phyloP scores from a whole-genome alignment of 352 stramenopile species.

The Peronospora farinosa region DNA sequence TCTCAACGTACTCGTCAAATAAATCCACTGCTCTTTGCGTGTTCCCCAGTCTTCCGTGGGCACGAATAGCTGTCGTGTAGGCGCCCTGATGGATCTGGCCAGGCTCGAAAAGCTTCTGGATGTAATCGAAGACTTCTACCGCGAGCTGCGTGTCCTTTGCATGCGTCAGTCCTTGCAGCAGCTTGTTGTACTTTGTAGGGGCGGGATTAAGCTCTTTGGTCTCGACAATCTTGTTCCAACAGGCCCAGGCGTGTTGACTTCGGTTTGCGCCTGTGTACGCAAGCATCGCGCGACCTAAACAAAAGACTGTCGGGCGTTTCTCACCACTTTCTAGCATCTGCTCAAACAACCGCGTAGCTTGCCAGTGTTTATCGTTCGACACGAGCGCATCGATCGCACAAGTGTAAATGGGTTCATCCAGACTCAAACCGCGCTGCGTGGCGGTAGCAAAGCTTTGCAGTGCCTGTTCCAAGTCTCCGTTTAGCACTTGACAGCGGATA shows the following conservation, averaged over 20 bases:
- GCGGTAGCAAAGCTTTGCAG: constrained; percentile 66
- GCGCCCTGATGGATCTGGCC: constrained; percentile 45
- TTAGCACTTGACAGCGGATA: constrained; percentile 74
- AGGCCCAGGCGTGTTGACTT: constrained; percentile 49
- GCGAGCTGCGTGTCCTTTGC: constrained; percentile 59
- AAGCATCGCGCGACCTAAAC: constrained; percentile 66
- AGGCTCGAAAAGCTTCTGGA: constrained; percentile 40
- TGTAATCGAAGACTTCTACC: constrained; percentile 58
- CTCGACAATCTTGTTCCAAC: constrained; percentile 63
- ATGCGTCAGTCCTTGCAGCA: constrained; percentile 49
- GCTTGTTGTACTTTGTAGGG: constrained; percentile 55
- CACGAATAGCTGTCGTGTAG: constrained; percentile 63
- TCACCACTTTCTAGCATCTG: constrained; percentile 59
- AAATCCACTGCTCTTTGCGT: constrained; percentile 60
- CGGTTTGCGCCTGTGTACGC: constrained; percentile 72
- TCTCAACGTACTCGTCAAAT: constrained; percentile 64
- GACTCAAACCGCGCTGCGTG: constrained; percentile 39
- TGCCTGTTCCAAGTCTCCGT: constrained; percentile 52
- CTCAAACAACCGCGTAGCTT: constrained; percentile 60
- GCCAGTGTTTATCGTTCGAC: constrained; percentile 51
- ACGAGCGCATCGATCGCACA: constrained; percentile 67
- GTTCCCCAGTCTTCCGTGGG: constrained; percentile 56
- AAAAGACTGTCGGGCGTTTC: constrained; percentile 61
- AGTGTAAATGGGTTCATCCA: constrained; percentile 73
- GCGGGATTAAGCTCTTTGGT: constrained; percentile 36